These are phyloP conservation scores for Atalantia buxifolia DNA, from an alignment of 345 rosid species.

Conservation along the genomic window DNA sequence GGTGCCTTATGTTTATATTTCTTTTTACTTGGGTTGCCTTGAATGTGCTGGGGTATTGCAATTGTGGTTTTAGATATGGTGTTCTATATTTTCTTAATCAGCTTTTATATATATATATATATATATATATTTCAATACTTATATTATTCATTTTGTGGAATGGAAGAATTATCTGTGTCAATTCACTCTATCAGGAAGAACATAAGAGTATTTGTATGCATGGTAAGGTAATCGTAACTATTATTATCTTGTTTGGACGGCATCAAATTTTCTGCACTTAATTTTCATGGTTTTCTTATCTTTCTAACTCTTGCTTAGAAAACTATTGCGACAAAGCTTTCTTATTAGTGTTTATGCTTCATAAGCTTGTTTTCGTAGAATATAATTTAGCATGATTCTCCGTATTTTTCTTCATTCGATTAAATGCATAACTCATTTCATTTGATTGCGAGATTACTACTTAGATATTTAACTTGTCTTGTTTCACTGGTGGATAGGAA, in stretches of 20 bases:
- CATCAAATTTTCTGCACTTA: not conserved
- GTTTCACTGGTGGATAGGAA: constrained; percentile 20
- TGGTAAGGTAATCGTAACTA: not conserved
- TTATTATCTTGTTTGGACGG: not conserved
- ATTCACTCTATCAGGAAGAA: too few species aligned
- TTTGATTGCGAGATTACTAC: not conserved
- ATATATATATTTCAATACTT: too few species aligned
- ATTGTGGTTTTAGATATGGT: not conserved
- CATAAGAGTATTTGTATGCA: not conserved
- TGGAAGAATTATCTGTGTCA: not conserved
- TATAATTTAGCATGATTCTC: not conserved
- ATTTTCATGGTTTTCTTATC: not conserved
- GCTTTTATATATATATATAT: not conserved
- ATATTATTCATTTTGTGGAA: too few species aligned
- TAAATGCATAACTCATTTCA: not conserved
- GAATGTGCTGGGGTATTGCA: not conserved
- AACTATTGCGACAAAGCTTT: not conserved
- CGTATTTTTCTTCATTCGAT: not conserved
- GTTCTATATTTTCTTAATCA: not conserved
- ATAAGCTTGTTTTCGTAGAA: not conserved
- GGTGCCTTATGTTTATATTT: not conserved
- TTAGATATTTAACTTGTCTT: not conserved
- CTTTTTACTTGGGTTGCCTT: not conserved
- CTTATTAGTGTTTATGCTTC: not conserved
- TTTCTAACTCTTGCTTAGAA: not conserved